Conservation (phyloP, 176 grass and related monocot species). For the Chrysopogon serrulatus region DNA sequence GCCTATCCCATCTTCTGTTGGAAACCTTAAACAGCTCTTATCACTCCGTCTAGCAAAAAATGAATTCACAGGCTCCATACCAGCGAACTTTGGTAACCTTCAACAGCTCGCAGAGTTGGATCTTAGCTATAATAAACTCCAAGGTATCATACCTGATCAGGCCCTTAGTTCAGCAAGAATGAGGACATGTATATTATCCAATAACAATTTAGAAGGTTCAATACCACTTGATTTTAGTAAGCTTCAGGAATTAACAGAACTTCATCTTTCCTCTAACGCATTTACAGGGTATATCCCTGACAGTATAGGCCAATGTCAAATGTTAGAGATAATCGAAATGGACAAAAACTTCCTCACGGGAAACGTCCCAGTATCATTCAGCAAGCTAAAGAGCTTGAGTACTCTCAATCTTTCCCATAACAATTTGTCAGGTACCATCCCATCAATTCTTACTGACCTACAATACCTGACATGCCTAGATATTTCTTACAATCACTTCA, state of each 20-base stretch:
- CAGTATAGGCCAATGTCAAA: neutral
- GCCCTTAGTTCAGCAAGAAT: too few relatives aligned
- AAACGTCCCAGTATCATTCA: neutral
- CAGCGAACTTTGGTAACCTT: conserved; percentile 1
- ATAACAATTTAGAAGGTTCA: too few relatives aligned
- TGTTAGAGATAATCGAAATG: conserved; percentile 4
- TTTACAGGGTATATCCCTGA: conserved; percentile 27
- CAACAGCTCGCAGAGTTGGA: neutral
- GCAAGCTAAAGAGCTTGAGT: conserved; percentile 2
- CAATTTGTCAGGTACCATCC: conserved; percentile 34
- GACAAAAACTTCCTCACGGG: conserved; percentile 34
- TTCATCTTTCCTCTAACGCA: conserved; percentile 32
- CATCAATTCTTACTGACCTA: neutral
- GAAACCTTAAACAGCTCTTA: neutral
- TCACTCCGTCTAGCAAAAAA: neutral
- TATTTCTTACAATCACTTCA: neutral
- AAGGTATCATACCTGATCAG: neutral
- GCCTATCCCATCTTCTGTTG: neutral
- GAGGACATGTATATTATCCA: too few relatives aligned
- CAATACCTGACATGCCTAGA: neutral
- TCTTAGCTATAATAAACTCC: conserved; percentile 36
- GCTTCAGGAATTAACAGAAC: neutral
- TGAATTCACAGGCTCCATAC: neutral
- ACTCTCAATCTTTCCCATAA: conserved; percentile 44
- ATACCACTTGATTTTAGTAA: neutral